Evolutionary conservation across 73 alveolate species (phyloP).

Genomic region (Paramecium tetraurelia): DNA sequence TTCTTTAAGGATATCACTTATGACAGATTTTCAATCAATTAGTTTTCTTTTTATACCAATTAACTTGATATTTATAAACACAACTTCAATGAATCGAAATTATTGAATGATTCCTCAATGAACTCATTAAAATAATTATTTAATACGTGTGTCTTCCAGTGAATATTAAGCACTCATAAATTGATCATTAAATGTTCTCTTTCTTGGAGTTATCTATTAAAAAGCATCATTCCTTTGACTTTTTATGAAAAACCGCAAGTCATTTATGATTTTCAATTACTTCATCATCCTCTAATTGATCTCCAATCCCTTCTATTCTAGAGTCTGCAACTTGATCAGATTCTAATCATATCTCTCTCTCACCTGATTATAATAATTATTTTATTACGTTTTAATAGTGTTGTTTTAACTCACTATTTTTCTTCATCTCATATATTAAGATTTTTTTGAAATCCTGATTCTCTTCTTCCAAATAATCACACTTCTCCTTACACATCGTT

Average conservation of each 20-base stretch:
- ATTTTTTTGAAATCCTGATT: background rate
- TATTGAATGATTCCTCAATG: background rate
- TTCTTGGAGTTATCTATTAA: background rate
- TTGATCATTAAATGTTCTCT: background rate
- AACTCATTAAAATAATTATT: background rate
- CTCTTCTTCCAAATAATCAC: constrained; percentile 1
- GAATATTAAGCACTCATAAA: background rate
- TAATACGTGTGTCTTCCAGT: background rate
- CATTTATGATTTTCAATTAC: background rate
- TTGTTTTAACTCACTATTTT: background rate
- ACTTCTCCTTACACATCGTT: background rate
- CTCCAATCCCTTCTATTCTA: background rate
- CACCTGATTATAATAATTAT: background rate
- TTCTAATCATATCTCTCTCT: background rate
- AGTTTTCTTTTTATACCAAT: background rate
- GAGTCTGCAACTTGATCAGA: background rate
- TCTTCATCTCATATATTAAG: background rate
- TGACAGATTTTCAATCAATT: background rate
- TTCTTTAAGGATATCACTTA: background rate
- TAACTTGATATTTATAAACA: background rate
- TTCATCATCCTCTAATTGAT: background rate
- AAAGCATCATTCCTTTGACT: background rate
- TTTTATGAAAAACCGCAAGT: background rate
- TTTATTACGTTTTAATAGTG: background rate
- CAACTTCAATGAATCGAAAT: background rate